Evolutionary conservation across 345 rosid species (phyloP).

Genomic region (Microthlaspi erraticum): DNA sequence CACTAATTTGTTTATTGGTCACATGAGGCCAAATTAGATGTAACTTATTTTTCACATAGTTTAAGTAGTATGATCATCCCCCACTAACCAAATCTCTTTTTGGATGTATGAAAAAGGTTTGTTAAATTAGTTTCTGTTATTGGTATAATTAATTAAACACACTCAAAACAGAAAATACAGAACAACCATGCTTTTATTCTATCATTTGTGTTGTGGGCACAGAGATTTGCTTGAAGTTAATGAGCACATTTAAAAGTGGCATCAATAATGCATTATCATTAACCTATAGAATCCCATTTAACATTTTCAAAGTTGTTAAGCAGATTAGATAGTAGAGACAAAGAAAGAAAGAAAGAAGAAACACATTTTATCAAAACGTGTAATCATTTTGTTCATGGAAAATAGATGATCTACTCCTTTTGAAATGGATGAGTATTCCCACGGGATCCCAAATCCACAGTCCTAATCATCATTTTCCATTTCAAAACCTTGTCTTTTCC

Average conservation of each 20-base stretch:
- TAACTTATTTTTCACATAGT: slow-evolving; percentile 37
- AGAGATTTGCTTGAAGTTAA: slow-evolving; percentile 33
- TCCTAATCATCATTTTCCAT: slow-evolving; percentile 36
- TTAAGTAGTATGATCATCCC: slow-evolving; percentile 26
- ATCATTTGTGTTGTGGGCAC: slow-evolving; percentile 45
- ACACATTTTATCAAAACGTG: slow-evolving; percentile 28
- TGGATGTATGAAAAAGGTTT: slow-evolving; percentile 31
- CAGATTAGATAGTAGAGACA: slow-evolving; percentile 34
- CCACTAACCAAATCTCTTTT: slow-evolving; percentile 39
- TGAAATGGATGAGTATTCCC: slow-evolving; percentile 28
- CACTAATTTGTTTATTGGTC: slow-evolving; percentile 33
- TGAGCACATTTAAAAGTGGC: slow-evolving; percentile 39
- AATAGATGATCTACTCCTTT: slow-evolving; percentile 29
- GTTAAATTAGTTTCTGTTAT: slow-evolving; percentile 19
- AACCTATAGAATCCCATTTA: slow-evolving; percentile 9
- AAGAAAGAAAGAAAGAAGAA: slow-evolving; percentile 21
- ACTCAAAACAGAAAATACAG: not conserved
- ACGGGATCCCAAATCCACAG: slow-evolving; percentile 42
- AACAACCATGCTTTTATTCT: slow-evolving; percentile 31
- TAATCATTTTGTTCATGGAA: slow-evolving; percentile 46
- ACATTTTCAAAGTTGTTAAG: slow-evolving; percentile 36
- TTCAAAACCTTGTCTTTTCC: slow-evolving; percentile 35
- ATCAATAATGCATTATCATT: slow-evolving; percentile 32
- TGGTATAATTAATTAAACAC: slow-evolving; percentile 7
- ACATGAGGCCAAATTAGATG: slow-evolving; percentile 38